Evolutionary conservation across 2,329 filamentous ascomycete genomes (phyloP).

Genomic region (Sporothrix globosa): DNA sequence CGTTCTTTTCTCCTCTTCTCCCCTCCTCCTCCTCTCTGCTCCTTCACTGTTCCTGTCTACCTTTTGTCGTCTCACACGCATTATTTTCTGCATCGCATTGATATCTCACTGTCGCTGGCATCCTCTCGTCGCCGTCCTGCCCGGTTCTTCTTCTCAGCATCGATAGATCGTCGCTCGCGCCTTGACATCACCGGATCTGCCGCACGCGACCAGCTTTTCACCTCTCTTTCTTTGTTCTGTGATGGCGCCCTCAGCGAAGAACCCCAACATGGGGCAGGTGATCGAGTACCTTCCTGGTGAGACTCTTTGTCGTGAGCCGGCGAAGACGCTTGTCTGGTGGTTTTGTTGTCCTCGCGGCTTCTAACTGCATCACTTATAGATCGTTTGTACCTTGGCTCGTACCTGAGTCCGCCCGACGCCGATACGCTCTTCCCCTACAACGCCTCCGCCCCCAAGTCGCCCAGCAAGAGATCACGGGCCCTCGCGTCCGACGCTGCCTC

Average conservation of each 20-base stretch:
- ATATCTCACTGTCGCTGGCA: neutral
- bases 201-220: slow-evolving; percentile 29
- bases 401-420: slow-evolving; percentile 76
- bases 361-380: slow-evolving; percentile 58
- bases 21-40: slow-evolving; percentile 27
- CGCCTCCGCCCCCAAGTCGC: slow-evolving; percentile 60
- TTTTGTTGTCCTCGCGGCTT: neutral
- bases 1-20: neutral
- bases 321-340: slow-evolving; percentile 32
- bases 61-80: neutral
- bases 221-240: slow-evolving; percentile 10
- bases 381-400: slow-evolving; percentile 92
- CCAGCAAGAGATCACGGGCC: slow-evolving; percentile 73
- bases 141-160: slow-evolving; percentile 17
- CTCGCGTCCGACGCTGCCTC: slow-evolving; percentile 49
- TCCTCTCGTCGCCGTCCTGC: neutral
- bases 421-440: slow-evolving; percentile 87
- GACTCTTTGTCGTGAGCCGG: slow-evolving; percentile 38
- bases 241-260: slow-evolving; percentile 57
- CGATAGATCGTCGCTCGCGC: slow-evolving; percentile 1
- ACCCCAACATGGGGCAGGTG: slow-evolving; percentile 76
- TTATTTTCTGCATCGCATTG: slow-evolving; percentile 16
- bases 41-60: neutral
- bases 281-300: slow-evolving; percentile 95
- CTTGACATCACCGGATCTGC: neutral